Conservation (phyloP, 139 green algal genomes). For the Penium margaritaceum region DNA sequence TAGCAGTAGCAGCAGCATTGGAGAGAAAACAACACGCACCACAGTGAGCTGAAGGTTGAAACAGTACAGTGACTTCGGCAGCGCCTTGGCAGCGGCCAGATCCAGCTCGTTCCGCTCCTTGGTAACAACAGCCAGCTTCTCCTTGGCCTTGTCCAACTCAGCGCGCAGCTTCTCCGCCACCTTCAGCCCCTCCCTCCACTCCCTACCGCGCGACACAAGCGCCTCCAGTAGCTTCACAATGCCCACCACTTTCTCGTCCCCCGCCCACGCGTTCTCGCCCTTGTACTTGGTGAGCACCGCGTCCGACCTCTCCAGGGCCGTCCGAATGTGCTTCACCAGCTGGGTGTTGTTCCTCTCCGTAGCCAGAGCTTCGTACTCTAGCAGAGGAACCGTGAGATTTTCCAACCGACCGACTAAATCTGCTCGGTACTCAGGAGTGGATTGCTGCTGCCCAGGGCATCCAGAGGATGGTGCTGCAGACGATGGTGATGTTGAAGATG, state of each 20-base stretch:
- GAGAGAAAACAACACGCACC: no score
- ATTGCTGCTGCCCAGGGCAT: no score
- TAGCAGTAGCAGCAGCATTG: no score
- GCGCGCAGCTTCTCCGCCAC: conserved; percentile 12
- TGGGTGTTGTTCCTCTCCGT: not conserved
- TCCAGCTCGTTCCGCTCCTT: conserved; percentile 22
- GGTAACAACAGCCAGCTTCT: not conserved
- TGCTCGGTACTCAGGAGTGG: no score
- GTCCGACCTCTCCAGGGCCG: not conserved
- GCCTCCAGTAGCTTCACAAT: not conserved
- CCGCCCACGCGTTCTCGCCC: not conserved
- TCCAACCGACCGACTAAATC: no score
- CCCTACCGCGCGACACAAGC: not conserved
- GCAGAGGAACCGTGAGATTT: no score
- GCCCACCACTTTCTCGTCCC: not conserved
- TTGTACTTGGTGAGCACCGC: not conserved
- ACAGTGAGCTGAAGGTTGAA: conserved; percentile 16
- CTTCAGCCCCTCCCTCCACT: not conserved
- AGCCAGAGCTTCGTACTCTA: no score
- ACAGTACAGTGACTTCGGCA: conserved; percentile 25
- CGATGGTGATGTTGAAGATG: no score
- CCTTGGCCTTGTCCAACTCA: conserved; percentile 8
- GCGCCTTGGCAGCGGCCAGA: conserved; percentile 21
- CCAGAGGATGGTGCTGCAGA: no score
- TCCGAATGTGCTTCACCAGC: not conserved